Evolutionary conservation across 179 eudicot genomes (phyloP), one percentile per base, ranked within the genome.

Genomic region (Drosera spatulata): DNA sequence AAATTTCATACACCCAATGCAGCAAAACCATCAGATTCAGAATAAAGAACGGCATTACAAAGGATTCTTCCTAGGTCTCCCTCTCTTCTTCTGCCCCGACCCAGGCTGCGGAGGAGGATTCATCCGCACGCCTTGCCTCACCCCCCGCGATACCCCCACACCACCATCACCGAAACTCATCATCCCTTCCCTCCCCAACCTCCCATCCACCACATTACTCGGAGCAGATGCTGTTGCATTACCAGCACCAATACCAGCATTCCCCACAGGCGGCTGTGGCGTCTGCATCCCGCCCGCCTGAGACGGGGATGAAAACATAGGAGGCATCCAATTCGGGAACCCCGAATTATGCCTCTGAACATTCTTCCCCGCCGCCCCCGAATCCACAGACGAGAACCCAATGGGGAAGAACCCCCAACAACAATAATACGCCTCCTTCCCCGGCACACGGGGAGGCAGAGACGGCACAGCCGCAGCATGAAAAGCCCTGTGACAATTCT

Each of bases 401-500:
- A 89, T 56, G 0, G 98, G 96, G 2, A 86, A 85, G 56, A 88
- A 80, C 1, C 93, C 95, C 91, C 93, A 88, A 15, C 90, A 88
- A 50, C 98, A 91, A 53, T 80, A 82, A 56, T 86, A 88, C 0
- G 87, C 95, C 44, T 91, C 96, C 56, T 78, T 84, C 10, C 98
- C 96, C 3, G 88, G 85, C 41, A 86, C 89, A 14, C 67, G 0
- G 0, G 96, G 95, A 13, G 98, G 98, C 67, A 86, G 55, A 0
- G 81, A 73, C 56, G 77, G 59, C 11, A 91, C 68, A 43, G 56
- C 52, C 1, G 70, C 73, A 0, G 84, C 95, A 37, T 87, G 85
- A 55, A 86, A 88, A 4, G 93, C 84, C 63, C 84, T 73, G 61
- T 73, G 66, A 66, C 98, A 91, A 59, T 80, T 84, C 71, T 78